Percentiles rank a stretch among this genome's conserved stretches.
Conservation (phyloP, 768 basidiomycete genomes). For the Trametes cinnabarina region DNA sequence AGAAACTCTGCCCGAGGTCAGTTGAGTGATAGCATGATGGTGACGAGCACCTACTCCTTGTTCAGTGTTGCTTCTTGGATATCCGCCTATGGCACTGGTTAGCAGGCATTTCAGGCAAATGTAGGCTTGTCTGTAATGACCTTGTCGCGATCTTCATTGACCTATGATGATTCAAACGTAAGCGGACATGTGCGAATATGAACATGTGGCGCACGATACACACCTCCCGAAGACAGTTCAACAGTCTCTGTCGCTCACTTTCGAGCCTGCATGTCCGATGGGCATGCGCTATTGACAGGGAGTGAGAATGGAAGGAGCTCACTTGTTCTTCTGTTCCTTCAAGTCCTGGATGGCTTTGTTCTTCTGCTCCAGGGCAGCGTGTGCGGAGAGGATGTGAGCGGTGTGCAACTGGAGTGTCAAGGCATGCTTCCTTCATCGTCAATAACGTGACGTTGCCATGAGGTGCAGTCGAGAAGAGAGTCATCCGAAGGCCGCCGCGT, state of each 20-base stretch:
- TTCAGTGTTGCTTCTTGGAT: conserved; percentile 63
- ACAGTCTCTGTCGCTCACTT: conserved; percentile 67
- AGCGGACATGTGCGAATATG: conserved; percentile 8
- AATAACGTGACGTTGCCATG: background rate
- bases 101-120: background rate
- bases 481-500: background rate
- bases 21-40: background rate
- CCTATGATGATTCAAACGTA: conserved; percentile 36
- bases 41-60: conserved; percentile 56
- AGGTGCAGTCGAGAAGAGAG: background rate
- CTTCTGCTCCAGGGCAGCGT: conserved; percentile 76
- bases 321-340: conserved; percentile 85
- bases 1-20: conserved; percentile 44
- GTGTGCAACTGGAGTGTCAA: conserved; percentile 82
- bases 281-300: background rate
- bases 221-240: conserved; percentile 71
- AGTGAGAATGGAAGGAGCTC: conserved; percentile 26
- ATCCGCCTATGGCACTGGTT: conserved; percentile 47
- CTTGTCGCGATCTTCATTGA: conserved; percentile 83
- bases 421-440: conserved; percentile 66
- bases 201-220: conserved; percentile 19
- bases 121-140: conserved; percentile 28
- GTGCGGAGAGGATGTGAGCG: conserved; percentile 82
- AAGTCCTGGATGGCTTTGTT: conserved; percentile 77
- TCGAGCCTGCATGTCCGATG: conserved; percentile 50